These are phyloP conservation scores for Suillus spraguei DNA, from an alignment of 768 basidiomycete genomes.

Conservation along the genomic window DNA sequence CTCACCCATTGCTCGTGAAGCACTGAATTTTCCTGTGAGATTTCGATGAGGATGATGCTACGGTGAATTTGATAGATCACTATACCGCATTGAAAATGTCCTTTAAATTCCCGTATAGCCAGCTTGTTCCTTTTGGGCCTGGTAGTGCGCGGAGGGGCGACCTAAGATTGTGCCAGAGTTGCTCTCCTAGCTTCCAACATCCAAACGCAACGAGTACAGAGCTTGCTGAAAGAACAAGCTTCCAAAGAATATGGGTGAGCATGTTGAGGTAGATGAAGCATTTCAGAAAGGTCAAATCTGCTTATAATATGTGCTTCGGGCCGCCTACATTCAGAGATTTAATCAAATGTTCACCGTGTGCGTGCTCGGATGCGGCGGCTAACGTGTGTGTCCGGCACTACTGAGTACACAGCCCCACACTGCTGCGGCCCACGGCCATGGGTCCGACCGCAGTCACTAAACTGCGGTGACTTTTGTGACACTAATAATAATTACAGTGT, in stretches of 20 bases:
- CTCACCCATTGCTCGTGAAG: conserved; percentile 48
- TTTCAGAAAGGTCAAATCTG: neutral
- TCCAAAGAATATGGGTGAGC: neutral
- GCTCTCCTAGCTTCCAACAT: conserved; percentile 31
- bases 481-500: too few species aligned
- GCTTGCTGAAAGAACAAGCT: conserved; percentile 8
- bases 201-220: conserved; percentile 29
- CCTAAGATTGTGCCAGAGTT: conserved; percentile 35
- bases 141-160: conserved; percentile 52
- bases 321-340: neutral
- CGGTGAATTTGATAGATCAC: conserved; percentile 5
- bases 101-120: conserved; percentile 50
- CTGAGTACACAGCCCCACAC: too few species aligned
- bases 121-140: conserved; percentile 48
- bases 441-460: too few species aligned
- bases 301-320: neutral
- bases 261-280: neutral
- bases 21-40: conserved; percentile 26
- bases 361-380: neutral
- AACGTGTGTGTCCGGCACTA: too few species aligned
- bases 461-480: too few species aligned
- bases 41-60: neutral
- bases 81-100: conserved; percentile 46
- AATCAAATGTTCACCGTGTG: neutral
- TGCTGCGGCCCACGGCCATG: too few species aligned